A percentile compares a stretch with the other conserved stretches of the same genome.
Evolutionary conservation across 331 rosid genomes (phyloP).

Genomic region (Erythrophleum ivorense): DNA sequence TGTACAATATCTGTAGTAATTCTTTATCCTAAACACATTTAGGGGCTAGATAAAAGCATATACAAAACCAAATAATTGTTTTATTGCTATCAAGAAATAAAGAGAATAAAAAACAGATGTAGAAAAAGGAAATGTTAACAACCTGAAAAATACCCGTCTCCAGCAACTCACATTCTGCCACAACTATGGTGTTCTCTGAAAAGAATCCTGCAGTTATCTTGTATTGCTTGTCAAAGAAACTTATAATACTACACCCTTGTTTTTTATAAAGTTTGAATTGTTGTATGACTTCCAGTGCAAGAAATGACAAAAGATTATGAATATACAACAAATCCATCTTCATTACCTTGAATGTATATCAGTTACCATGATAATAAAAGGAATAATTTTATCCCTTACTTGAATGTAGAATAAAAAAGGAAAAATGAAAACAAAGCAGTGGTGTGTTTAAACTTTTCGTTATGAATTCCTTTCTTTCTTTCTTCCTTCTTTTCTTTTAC

Average conservation of each 20-base stretch:
- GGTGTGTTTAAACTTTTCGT: background rate
- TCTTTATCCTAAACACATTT: background rate
- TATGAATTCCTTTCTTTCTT: background rate
- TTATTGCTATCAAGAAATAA: background rate
- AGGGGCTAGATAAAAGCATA: conserved; percentile 2
- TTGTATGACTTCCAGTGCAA: background rate
- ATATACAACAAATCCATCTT: conserved; percentile 13
- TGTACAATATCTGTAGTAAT: background rate
- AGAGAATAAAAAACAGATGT: background rate
- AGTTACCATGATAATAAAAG: background rate
- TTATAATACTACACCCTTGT: conserved; percentile 6
- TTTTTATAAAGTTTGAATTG: conserved; percentile 17
- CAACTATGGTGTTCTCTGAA: conserved; percentile 85
- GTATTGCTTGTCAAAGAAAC: conserved; percentile 76
- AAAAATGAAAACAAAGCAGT: background rate
- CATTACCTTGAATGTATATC: background rate
- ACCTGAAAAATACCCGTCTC: conserved; percentile 78
- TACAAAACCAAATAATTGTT: conserved; percentile 7
- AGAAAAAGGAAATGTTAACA: conserved; percentile 27
- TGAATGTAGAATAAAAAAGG: background rate
- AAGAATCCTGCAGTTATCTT: conserved; percentile 91
- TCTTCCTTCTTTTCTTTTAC: background rate
- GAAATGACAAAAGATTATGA: background rate
- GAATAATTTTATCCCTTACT: background rate
- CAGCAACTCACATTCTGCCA: conserved; percentile 91